Evolutionary conservation across 179 eudicot genomes (phyloP), one percentile per base, ranked within the genome.

Genomic region (Beta macrorhiza): DNA sequence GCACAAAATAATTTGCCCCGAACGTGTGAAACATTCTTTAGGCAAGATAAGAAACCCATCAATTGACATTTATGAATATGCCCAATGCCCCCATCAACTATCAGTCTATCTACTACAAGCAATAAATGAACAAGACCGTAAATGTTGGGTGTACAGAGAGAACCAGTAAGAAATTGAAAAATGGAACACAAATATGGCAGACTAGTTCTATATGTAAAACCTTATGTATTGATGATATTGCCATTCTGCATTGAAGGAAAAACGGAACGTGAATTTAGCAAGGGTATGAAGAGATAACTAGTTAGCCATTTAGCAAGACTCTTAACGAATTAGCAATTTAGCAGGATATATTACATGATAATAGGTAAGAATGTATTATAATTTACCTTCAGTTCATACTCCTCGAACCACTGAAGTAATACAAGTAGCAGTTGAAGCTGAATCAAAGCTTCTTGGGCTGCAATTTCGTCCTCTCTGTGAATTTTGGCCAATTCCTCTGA

Each of bases 371-470:
- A 29, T 55, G 32, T n/a, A 16, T n/a, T 68, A 4, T 29, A 19
- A 53, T 61, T 81, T 84, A 87, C 88, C 85, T 82, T 83, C 47
- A 76, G 57, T 20, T 76, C 80, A 89, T 69, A 67, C 74, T 75
- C 88, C 80, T 79, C 68, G 80, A 53, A 83, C 84, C 75, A 81
- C 87, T 53, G 92, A 74, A 53, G 86, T 82, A 2, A 84, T 42
- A 52, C 83, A 80, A 55, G 84, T 59, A 37, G 88, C 76, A 74
- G 76, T 74, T 12, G 84, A 85, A 77, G 87, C 81, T 59, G 88
- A 83, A 71, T 87, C 89, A 65, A 80, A 65, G 81, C 88, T 84
- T 78, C 88, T 80, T n/a, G 82, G 86, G 65, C 79, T 81, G 29
- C 85, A 86, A 14, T 79, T 84, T 85, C 85, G 79, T 75, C 84